phyloP scores from a whole-genome alignment of 495 filamentous ascomycete genomes.

The Penicillium lividum region DNA sequence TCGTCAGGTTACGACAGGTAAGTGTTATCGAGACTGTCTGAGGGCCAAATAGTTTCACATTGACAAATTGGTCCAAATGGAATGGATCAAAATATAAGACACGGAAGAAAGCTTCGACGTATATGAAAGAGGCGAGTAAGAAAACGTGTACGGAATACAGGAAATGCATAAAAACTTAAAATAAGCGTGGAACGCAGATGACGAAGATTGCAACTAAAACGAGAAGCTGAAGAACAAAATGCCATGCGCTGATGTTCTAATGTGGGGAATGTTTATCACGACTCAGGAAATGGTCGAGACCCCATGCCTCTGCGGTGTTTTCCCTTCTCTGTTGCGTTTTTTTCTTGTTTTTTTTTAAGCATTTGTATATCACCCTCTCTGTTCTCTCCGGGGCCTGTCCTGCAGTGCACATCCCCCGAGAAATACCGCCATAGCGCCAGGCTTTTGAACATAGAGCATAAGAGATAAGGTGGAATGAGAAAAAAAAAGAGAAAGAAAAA shows the following conservation, averaged over 20 bases:
- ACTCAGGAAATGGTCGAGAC: not conserved
- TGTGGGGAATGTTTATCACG: not conserved
- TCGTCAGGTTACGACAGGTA: too few species aligned
- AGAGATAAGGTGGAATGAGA: not conserved
- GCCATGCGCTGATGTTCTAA: slow-evolving; percentile 4
- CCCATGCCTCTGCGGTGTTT: not conserved
- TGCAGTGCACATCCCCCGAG: slow-evolving; percentile 25
- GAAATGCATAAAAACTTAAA: not conserved
- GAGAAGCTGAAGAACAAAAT: slow-evolving; percentile 6
- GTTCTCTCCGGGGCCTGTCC: slow-evolving; percentile 22
- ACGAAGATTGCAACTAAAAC: slow-evolving; percentile 7
- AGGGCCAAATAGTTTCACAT: too few species aligned
- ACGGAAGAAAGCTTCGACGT: not conserved
- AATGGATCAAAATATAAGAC: slow-evolving; percentile 1
- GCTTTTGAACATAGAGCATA: slow-evolving; percentile 37
- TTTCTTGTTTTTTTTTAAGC: not conserved
- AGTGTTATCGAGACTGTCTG: too few species aligned
- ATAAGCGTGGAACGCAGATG: not conserved
- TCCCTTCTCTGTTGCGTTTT: not conserved
- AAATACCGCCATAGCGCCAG: slow-evolving; percentile 40
- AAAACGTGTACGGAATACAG: not conserved
- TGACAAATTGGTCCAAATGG: too few species aligned
- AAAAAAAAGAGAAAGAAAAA: slow-evolving; percentile 8
- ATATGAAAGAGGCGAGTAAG: not conserved
- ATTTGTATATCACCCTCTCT: slow-evolving; percentile 3